Conservation (phyloP, 768 basidiomycete genomes). For the Tulasnella sp. region DNA sequence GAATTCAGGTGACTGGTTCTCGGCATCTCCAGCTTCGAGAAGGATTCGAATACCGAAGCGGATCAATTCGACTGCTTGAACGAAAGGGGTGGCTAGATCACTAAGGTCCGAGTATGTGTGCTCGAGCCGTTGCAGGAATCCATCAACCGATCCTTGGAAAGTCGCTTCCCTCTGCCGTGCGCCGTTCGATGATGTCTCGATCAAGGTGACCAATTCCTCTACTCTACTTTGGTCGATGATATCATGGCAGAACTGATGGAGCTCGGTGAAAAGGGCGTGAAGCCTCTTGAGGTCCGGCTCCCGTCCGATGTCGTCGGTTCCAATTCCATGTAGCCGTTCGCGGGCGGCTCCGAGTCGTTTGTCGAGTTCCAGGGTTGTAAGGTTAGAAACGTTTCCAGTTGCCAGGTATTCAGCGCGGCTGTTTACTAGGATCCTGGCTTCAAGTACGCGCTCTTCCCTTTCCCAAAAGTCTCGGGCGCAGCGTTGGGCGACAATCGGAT, state of each 20-base stretch:
- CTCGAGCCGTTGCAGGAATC: constrained; percentile 70
- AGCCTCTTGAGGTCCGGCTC: constrained; percentile 33
- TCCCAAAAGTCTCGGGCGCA: constrained; percentile 45
- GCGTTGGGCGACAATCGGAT: constrained; percentile 69
- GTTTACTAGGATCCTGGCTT: constrained; percentile 53
- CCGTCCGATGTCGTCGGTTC: constrained; percentile 25
- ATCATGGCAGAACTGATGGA: constrained; percentile 57
- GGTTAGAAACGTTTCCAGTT: constrained; percentile 55
- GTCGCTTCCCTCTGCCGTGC: constrained; percentile 54
- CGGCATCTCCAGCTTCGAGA: not conserved
- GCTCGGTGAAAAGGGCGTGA: constrained; percentile 46
- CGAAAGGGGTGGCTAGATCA: constrained; percentile 68
- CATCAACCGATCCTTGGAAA: constrained; percentile 71
- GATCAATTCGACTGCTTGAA: constrained; percentile 59
- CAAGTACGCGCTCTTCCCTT: constrained; percentile 42
- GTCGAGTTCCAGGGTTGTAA: constrained; percentile 46
- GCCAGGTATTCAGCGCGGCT: constrained; percentile 48
- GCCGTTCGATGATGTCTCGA: constrained; percentile 27
- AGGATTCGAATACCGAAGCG: constrained; percentile 68
- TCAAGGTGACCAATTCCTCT: constrained; percentile 42
- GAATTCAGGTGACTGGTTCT: not conserved
- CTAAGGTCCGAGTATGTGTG: constrained; percentile 61
- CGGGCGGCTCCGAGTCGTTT: constrained; percentile 19
- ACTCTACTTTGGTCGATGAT: constrained; percentile 50
- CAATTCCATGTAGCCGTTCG: constrained; percentile 3